A percentile compares a stretch with the other conserved stretches of the same genome.
phyloP scores from a whole-genome alignment of 2,329 filamentous ascomycete species.

The Chaetomiaceae sp. region DNA sequence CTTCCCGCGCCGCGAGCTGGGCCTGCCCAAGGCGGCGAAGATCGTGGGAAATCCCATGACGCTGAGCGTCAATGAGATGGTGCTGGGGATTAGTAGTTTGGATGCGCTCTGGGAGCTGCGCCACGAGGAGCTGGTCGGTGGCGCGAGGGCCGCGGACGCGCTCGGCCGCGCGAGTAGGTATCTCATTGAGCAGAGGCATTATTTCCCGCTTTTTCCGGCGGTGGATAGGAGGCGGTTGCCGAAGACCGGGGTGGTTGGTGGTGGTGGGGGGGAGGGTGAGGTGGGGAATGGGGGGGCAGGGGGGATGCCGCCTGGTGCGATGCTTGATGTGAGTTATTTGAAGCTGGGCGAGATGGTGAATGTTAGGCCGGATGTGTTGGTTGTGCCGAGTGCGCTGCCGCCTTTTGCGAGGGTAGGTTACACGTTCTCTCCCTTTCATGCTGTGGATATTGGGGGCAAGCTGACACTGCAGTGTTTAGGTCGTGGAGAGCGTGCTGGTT shows the following conservation, averaged over 20 bases:
- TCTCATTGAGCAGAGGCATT: constrained; percentile 78
- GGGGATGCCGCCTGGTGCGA: constrained; percentile 62
- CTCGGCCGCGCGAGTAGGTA: constrained; percentile 68
- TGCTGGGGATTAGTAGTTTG: constrained; percentile 75
- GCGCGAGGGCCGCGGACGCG: constrained; percentile 50
- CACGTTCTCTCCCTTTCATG: constrained; percentile 21
- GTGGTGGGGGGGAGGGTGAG: constrained; percentile 29
- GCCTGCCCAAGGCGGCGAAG: constrained; percentile 67
- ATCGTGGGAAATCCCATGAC: constrained; percentile 89
- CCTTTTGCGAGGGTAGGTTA: constrained; percentile 74
- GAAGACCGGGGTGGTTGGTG: constrained; percentile 51
- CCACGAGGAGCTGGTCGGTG: constrained; percentile 62
- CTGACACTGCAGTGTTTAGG: constrained; percentile 52
- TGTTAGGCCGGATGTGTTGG: constrained; percentile 74
- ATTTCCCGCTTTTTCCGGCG: constrained; percentile 83
- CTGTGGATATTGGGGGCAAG: neutral
- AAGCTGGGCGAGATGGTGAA: constrained; percentile 89
- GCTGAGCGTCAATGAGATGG: constrained; percentile 77
- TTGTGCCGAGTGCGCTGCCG: constrained; percentile 75
- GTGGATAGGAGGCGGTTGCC: constrained; percentile 61
- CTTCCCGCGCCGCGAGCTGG: constrained; percentile 64
- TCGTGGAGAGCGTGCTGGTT: constrained; percentile 81
- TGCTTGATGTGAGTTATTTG: constrained; percentile 76
- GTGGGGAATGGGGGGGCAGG: no score
- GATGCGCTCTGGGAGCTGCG: constrained; percentile 78